phyloP scores from a whole-genome alignment of 2,329 filamentous ascomycete species.

The Colletotrichum trifolii region DNA sequence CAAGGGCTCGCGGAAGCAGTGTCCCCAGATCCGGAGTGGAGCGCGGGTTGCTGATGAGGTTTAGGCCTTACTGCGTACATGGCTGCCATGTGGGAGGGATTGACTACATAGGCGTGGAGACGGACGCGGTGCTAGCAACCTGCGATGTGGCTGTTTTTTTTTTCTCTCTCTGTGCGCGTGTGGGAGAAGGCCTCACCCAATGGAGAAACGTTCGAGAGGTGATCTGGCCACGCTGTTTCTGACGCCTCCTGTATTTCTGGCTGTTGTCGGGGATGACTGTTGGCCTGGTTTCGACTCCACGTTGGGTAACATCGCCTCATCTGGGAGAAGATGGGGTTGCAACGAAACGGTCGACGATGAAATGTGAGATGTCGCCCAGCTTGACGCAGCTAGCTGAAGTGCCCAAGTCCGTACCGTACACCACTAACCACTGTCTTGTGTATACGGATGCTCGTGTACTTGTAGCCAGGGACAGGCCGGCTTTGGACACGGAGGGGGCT shows the following conservation, averaged over 20 bases:
- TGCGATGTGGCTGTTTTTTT: not conserved
- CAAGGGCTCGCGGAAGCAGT: constrained; percentile 33
- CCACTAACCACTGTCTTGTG: not conserved
- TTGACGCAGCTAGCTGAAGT: too few relatives aligned
- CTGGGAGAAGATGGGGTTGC: constrained; percentile 11
- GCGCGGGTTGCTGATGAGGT: constrained; percentile 16
- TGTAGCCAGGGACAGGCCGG: constrained; percentile 4
- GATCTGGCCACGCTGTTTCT: not conserved
- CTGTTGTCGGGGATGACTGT: not conserved
- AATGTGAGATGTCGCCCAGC: not conserved
- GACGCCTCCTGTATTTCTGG: not conserved
- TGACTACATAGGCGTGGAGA: constrained; percentile 20
- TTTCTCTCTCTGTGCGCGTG: constrained; percentile 9
- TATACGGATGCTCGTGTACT: not conserved
- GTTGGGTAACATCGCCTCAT: constrained; percentile 15
- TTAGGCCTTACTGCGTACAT: constrained; percentile 26
- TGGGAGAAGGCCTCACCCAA: not conserved
- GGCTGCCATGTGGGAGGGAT: constrained; percentile 37
- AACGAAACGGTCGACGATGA: constrained; percentile 18
- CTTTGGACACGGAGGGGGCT: constrained; percentile 3
- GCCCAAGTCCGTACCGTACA: constrained; percentile 3
- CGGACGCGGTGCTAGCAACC: not conserved
- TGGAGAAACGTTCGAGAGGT: not conserved
- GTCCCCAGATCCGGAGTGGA: constrained; percentile 34
- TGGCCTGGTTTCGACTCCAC: constrained; percentile 3